Percentiles rank a stretch among this genome's conserved stretches.
Evolutionary conservation across 2,329 filamentous ascomycete species (phyloP).

Genomic region (Elsinoe perseae): DNA sequence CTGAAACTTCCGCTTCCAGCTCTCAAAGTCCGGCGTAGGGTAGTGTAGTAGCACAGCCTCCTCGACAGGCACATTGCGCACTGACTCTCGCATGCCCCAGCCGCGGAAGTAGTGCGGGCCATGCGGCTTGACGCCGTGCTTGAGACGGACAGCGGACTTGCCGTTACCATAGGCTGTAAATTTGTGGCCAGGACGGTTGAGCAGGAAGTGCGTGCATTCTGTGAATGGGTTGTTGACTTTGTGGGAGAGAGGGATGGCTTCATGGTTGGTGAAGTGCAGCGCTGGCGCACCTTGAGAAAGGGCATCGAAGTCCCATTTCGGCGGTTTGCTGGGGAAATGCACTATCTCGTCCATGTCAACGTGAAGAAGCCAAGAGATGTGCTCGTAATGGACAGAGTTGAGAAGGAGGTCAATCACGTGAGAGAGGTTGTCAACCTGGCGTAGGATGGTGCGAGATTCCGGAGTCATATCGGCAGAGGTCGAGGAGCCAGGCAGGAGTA

Average conservation of each 20-base stretch:
- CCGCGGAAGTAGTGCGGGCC: background rate
- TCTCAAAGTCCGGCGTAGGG: background rate
- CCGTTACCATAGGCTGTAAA: background rate
- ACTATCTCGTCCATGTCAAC: background rate
- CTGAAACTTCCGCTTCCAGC: slow-evolving; percentile 1
- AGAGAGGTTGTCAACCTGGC: background rate
- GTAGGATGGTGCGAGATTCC: background rate
- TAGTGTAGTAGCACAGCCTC: background rate
- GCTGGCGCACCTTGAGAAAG: background rate
- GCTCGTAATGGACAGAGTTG: background rate
- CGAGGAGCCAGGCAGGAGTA: background rate
- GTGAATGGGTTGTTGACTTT: background rate
- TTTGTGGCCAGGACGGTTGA: background rate
- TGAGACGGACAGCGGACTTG: background rate
- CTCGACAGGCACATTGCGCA: background rate
- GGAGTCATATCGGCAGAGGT: background rate
- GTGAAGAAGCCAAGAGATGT: background rate
- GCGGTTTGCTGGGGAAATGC: background rate
- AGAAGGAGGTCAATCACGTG: background rate
- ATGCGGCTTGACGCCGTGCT: background rate
- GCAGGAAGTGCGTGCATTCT: background rate
- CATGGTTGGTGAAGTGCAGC: background rate
- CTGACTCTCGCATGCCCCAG: background rate
- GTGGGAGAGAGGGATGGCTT: background rate
- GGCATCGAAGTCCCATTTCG: background rate